Base-by-base conservation (phyloP, 164 flowering plant species). In the Tetrastigma voinierianum region DNA sequence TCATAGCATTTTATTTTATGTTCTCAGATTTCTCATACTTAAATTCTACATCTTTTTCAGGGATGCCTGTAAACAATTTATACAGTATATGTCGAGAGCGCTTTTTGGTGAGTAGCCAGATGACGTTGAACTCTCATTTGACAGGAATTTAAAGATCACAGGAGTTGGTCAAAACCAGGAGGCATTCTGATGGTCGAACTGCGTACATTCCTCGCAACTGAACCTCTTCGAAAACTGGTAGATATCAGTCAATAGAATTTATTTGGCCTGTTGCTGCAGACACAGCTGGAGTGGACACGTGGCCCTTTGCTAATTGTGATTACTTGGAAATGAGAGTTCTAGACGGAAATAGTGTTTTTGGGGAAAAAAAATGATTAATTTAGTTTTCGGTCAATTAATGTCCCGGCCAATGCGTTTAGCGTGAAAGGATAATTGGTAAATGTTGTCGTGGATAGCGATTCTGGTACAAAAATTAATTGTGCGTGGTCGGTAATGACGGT, bases 101-200 rank as follows among this genome's bases (percentile, higher is more conserved):
- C 10, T 88, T 88, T 70, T 73, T 88, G 53, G 89, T 84, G 48
- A 86, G 89, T 66, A 88, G 86, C 70, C 90, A 79, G 75, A 80
- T 82, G 48, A 86, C 93, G 8, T 59, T 95, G 65, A 92, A 90
- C 75, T 87, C 99, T 46, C 96, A 95, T 69, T 80, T 95, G 82
- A 95, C 96, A 23, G n/a, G 99, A 95, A 73, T 95, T 95, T 70
- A 90, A 86, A 77, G 99, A 95, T 77, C 99, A 92, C 55, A n/a
- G n/a, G 98, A 90, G 62, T 61, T 95, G 78, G 86, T 95, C 32
- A 95, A 90, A 84, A 89, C 83, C 48, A 79, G 87, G 74, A 86
- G 88, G 73, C 74, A 84, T 68, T 70, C 84, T 18, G 97, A 95
- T 75, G 99, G 97, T 13, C 94, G 88, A 97, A 92, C 60, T 90